Conservation (phyloP, 177 flowering plant species). For the Vitis hybrid region DNA sequence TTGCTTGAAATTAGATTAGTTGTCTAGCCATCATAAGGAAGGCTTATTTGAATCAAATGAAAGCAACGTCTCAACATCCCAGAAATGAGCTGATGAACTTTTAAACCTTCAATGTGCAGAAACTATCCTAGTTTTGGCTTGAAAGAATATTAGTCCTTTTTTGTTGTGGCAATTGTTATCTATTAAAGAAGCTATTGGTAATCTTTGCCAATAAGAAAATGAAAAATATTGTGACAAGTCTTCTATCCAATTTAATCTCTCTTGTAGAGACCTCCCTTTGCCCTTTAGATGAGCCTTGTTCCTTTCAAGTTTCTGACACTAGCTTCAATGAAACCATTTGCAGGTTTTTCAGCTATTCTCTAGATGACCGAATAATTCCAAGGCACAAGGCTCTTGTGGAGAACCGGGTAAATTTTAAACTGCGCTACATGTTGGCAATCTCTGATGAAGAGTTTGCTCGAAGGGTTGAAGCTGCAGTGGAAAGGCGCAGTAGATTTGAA, state of each 20-base stretch:
- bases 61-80: not conserved
- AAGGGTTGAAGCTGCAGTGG: constrained; percentile 60
- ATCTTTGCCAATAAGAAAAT: not conserved
- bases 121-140: too few species aligned
- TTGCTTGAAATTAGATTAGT: not conserved
- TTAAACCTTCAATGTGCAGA: not conserved
- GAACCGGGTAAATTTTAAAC: constrained; percentile 67
- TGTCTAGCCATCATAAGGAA: not conserved
- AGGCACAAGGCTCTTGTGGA: constrained; percentile 75
- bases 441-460: constrained; percentile 63
- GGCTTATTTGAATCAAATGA: not conserved
- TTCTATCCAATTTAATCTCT: not conserved
- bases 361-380: constrained; percentile 77
- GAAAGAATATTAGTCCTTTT: not conserved
- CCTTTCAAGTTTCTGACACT: constrained; percentile 1
- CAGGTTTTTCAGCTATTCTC: constrained; percentile 95
- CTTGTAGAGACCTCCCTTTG: not conserved
- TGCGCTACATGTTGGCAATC: constrained; percentile 74
- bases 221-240: not conserved
- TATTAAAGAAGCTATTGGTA: not conserved
- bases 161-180: not conserved
- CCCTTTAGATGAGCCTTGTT: not conserved
- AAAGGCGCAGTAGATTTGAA: constrained; percentile 63
- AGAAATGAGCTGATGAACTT: not conserved
- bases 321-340: constrained; percentile 4